phyloP scores from a whole-genome alignment of 371 early-diverging fungal species.

The Phascolomyces articulosus region DNA sequence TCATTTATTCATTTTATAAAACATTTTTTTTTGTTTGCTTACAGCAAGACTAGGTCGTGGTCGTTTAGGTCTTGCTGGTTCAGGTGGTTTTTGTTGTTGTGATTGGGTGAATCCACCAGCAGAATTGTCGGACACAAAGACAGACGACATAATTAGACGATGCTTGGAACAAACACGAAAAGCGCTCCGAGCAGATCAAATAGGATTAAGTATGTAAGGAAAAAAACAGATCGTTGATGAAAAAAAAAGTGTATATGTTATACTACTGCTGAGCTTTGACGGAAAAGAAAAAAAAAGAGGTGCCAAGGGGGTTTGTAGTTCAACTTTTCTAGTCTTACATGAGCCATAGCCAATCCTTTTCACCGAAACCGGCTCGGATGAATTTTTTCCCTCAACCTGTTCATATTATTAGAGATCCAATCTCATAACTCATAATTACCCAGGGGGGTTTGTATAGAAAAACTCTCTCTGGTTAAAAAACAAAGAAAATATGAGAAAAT shows the following conservation, averaged over 20 bases:
- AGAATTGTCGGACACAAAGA: slow-evolving; percentile 17
- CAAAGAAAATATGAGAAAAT: too few species aligned
- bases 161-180: slow-evolving; percentile 6
- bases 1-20: neutral
- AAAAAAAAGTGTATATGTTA: neutral
- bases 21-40: slow-evolving; percentile 1
- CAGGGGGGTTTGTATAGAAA: too few species aligned
- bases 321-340: neutral
- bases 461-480: too few species aligned
- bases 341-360: neutral
- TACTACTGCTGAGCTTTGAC: slow-evolving; percentile 2
- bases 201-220: neutral
- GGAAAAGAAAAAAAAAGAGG: neutral
- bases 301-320: slow-evolving; percentile 9
- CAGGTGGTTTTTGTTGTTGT: slow-evolving; percentile 20
- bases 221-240: slow-evolving; percentile 2
- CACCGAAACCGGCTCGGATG: neutral
- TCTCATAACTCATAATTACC: too few species aligned
- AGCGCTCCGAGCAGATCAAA: neutral
- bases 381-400: neutral
- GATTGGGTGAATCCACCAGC: slow-evolving; percentile 16
- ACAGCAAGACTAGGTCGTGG: slow-evolving; percentile 28
- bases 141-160: slow-evolving; percentile 16
- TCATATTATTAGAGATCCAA: neutral
- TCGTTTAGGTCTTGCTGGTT: slow-evolving; percentile 21